These are phyloP conservation scores for Umbelopsis sp. DNA, from an alignment of 371 early-diverging fungal species.

Conservation along the genomic window DNA sequence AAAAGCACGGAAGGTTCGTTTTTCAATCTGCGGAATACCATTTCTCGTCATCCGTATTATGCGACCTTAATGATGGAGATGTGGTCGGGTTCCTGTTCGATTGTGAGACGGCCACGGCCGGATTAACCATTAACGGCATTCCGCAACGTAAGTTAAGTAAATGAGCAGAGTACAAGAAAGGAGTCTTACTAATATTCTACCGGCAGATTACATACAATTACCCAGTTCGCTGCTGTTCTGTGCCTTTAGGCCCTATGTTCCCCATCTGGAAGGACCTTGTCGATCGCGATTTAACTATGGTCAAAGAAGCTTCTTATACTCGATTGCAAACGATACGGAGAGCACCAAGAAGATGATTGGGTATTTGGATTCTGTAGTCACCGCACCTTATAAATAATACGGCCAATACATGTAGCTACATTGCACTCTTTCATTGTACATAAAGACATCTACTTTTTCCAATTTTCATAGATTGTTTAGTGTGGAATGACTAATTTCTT, in stretches of 20 bases:
- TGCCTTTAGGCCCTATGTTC: background rate
- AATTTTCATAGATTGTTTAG: no score
- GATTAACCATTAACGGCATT: conserved; percentile 32
- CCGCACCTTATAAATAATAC: background rate
- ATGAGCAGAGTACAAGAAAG: background rate
- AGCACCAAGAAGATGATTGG: background rate
- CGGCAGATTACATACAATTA: conserved; percentile 2
- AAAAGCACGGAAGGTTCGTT: conserved; percentile 22
- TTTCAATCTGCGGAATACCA: conserved; percentile 18
- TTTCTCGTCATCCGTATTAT: conserved; percentile 27
- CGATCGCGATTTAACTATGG: conserved; percentile 4
- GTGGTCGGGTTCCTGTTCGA: conserved; percentile 34
- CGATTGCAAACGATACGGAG: background rate
- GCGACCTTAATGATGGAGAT: conserved; percentile 35
- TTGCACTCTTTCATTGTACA: no score
- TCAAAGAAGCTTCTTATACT: background rate
- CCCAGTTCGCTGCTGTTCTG: background rate
- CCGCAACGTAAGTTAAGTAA: conserved; percentile 20
- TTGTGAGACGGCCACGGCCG: conserved; percentile 24
- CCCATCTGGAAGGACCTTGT: conserved; percentile 3
- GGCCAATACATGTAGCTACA: background rate
- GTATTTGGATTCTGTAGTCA: conserved; percentile 4
- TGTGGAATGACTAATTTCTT: no score
- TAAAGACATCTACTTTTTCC: no score
- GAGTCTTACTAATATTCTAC: background rate